Conservation (phyloP, 495 filamentous ascomycete genomes). For the Hyaloscypha variabilis region DNA sequence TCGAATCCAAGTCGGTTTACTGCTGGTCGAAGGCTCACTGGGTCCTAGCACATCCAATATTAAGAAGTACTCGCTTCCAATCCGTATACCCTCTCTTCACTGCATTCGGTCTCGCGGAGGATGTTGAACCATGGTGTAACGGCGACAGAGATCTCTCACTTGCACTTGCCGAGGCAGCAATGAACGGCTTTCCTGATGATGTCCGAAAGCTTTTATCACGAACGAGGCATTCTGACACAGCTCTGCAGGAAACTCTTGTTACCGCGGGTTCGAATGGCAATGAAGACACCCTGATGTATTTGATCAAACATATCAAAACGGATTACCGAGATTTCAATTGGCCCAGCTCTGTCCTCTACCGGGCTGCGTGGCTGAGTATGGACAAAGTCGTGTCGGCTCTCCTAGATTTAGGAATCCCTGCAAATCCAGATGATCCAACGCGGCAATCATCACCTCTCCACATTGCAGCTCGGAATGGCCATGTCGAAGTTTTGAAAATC, state of each 20-base stretch:
- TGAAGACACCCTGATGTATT: slow-evolving; percentile 4
- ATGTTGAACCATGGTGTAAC: slow-evolving; percentile 1
- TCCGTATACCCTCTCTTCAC: slow-evolving; percentile 6
- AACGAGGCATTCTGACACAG: background rate
- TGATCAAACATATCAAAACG: slow-evolving; percentile 1
- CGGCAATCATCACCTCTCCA: slow-evolving; percentile 5
- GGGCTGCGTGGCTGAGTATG: slow-evolving; percentile 22
- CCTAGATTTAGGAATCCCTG: slow-evolving; percentile 4
- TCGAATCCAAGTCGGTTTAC: background rate
- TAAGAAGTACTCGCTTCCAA: background rate
- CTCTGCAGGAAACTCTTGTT: slow-evolving; percentile 20
- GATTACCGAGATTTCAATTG: slow-evolving; percentile 18
- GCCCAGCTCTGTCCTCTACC: slow-evolving; percentile 17
- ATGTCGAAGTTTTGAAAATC: slow-evolving; percentile 12
- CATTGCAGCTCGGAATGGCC: background rate
- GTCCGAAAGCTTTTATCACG: background rate
- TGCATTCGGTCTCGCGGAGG: background rate
- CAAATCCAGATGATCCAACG: background rate
- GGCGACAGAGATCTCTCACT: slow-evolving; percentile 2
- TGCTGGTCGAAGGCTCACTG: slow-evolving; percentile 1
- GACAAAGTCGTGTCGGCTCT: slow-evolving; percentile 13
- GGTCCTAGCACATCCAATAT: slow-evolving; percentile 3
- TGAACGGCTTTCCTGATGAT: slow-evolving; percentile 1
- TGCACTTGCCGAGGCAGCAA: slow-evolving; percentile 5
- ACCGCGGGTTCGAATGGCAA: slow-evolving; percentile 16